Evolutionary conservation across 345 rosid genomes (phyloP), one percentile per base, ranked within the genome.

Genomic region (Leavenworthia alabamica): DNA sequence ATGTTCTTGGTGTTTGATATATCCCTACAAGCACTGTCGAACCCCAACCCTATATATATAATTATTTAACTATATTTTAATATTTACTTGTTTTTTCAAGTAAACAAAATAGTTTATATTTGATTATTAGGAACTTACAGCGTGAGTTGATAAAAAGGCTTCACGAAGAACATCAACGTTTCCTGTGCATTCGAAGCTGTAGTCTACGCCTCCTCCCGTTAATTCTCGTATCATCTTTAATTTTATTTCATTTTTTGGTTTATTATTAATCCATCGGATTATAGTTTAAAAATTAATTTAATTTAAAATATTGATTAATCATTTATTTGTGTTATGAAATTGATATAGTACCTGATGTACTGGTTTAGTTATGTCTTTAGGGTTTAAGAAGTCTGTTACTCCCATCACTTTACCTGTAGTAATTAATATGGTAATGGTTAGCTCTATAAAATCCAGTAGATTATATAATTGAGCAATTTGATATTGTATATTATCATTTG

Each of bases 141-240:
- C 58, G 8, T 78, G 86, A 37, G 86, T 70, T 0, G 86, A 81
- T 75, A 81, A 50, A 73, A 86, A 86, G 28, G 90, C 85, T 60
- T 86, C 86, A 0, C 95, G 84, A 2, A 86, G 86, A 66, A 75
- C 73, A 8, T 67, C 73, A 40, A 67, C 36, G 64, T 81, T 69
- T 15, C 95, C 85, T 2, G 68, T 75, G 60, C 90, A 86, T 56
- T 84, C 88, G 12, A 86, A 78, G 36, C 77, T 81, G 60, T 82
- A 78, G 48, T 86, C 95, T 12, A 81, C 90, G 4, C 90, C 85
- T 41, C 85, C 85, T 52, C 55, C 59, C 4, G 81, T 76, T 68
- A 82, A 50, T 62, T 79, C 85, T 65, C 66, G 65, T 19, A 86
- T 77, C 55, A 19, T 78, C 88, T 86, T 20, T 20, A 20, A 20